Evolutionary conservation across 2,329 filamentous ascomycete species (phyloP).

Genomic region (Verticillium dahliae): DNA sequence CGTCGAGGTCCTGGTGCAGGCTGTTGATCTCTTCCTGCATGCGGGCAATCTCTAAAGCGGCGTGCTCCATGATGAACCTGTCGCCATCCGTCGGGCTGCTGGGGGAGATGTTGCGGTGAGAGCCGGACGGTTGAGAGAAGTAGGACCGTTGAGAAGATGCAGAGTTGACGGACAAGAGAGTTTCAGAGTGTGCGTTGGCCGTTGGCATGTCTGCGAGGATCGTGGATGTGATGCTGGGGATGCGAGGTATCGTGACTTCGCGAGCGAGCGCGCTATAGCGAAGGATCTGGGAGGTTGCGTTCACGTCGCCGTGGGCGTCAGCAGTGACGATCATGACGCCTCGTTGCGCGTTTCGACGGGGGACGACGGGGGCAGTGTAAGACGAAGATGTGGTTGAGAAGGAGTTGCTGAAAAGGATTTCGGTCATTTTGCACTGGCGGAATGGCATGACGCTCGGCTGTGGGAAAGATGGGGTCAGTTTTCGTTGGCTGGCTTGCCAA

Average conservation of each 20-base stretch:
- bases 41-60: conserved; percentile 73
- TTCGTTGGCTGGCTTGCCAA: conserved; percentile 10
- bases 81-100: conserved; percentile 37
- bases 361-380: conserved; percentile 29
- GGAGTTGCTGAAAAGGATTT: conserved; percentile 81
- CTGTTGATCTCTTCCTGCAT: conserved; percentile 72
- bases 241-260: conserved; percentile 84
- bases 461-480: conserved; percentile 6
- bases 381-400: conserved; percentile 59
- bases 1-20: conserved; percentile 60
- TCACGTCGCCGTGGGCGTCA: conserved; percentile 88
- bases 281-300: conserved; percentile 92
- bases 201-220: conserved; percentile 41
- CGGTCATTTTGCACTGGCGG: conserved; percentile 78
- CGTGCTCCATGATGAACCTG: conserved; percentile 72
- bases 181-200: conserved; percentile 14
- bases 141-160: conserved; percentile 6
- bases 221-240: conserved; percentile 74
- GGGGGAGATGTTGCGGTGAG: conserved; percentile 32
- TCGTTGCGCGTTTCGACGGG: conserved; percentile 67
- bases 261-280: conserved; percentile 89
- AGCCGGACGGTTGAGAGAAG: conserved; percentile 9
- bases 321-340: conserved; percentile 96
- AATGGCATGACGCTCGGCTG: conserved; percentile 71
- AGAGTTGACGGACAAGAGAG: conserved; percentile 10